Evolutionary conservation across 2,329 filamentous ascomycete genomes (phyloP).

Genomic region (Penicillium sp.): DNA sequence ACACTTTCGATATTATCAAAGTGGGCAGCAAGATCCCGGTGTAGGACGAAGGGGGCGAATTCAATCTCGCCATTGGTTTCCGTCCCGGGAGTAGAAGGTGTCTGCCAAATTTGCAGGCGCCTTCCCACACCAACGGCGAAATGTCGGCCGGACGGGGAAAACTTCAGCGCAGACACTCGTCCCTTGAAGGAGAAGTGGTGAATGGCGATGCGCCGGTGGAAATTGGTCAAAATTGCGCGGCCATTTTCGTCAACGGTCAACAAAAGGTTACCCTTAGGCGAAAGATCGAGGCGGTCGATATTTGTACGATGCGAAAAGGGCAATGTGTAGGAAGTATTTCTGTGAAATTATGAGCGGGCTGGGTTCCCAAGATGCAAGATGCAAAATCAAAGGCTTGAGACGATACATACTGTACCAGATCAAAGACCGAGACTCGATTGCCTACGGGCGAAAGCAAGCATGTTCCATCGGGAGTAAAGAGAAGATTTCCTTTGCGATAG

Average conservation of each 20-base stretch:
- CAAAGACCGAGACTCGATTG: conserved; percentile 93
- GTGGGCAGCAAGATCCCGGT: conserved; percentile 82
- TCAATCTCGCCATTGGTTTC: conserved; percentile 79
- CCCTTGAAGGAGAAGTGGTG: conserved; percentile 95
- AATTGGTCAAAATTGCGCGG: conserved; percentile 87
- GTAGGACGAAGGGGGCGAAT: conserved; percentile 89
- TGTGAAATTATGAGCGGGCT: conserved; percentile 15
- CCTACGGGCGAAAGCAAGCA: conserved; percentile 94
- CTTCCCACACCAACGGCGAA: conserved; percentile 87
- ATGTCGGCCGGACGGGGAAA: conserved; percentile 85
- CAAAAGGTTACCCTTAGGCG: conserved; percentile 85
- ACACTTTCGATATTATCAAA: conserved; percentile 84
- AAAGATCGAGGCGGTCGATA: conserved; percentile 82
- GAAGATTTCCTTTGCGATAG: conserved; percentile 94
- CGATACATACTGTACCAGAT: conserved; percentile 76
- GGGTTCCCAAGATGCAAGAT: not conserved
- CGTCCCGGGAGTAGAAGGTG: conserved; percentile 81
- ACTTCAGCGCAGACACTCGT: conserved; percentile 78
- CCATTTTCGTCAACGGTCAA: conserved; percentile 94
- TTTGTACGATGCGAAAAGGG: conserved; percentile 86
- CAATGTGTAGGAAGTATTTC: conserved; percentile 55
- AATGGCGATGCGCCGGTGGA: conserved; percentile 78
- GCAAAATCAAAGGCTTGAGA: not conserved
- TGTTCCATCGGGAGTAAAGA: conserved; percentile 95
- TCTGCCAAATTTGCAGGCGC: conserved; percentile 92